Evolutionary conservation across 345 rosid species (phyloP).

Genomic region (Eutrema heterophyllum): DNA sequence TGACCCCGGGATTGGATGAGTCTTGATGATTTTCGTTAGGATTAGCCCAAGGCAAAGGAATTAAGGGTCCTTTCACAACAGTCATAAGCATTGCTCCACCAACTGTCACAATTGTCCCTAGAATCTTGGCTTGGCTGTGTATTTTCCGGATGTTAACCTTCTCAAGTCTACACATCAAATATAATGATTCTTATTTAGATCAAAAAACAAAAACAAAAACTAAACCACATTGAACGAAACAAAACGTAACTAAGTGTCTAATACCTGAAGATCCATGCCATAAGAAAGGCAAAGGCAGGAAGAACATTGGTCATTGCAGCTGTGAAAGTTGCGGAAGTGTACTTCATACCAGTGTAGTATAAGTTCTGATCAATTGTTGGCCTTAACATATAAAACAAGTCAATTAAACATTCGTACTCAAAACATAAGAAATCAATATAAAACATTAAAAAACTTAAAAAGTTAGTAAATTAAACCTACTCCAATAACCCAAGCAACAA

Average conservation of each 20-base stretch:
- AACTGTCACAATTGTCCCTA: constrained; percentile 80
- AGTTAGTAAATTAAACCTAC: constrained; percentile 32
- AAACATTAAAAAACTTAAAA: not conserved
- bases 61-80: constrained; percentile 49
- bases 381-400: constrained; percentile 16
- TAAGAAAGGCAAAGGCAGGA: constrained; percentile 78
- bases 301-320: constrained; percentile 72
- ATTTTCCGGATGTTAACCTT: constrained; percentile 47
- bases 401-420: not conserved
- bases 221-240: not conserved
- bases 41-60: constrained; percentile 72
- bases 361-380: constrained; percentile 40
- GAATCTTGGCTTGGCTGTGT: constrained; percentile 73
- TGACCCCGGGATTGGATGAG: constrained; percentile 14
- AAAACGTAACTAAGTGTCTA: not conserved
- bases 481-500: constrained; percentile 61
- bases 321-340: constrained; percentile 78
- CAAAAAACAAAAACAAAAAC: not conserved
- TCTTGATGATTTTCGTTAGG: constrained; percentile 12
- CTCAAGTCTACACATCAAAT: constrained; percentile 54
- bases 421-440: not conserved
- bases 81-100: constrained; percentile 97
- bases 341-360: constrained; percentile 78
- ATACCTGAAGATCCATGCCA: constrained; percentile 85
- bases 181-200: not conserved